Evolutionary conservation across 1,139 yeast species (phyloP).

Genomic region (Lodderomyces metapsilosis): DNA sequence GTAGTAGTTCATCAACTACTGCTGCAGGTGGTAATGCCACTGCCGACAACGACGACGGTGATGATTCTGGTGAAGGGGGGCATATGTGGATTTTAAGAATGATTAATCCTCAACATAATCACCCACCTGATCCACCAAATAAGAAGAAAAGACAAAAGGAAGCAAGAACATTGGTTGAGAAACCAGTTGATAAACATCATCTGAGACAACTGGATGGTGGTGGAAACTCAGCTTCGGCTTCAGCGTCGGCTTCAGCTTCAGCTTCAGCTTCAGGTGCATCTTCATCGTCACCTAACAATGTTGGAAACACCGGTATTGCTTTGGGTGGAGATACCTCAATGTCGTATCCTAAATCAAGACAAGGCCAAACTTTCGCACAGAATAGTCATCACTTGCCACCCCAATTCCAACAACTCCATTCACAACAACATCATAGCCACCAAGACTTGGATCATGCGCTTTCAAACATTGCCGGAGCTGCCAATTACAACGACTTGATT

Average conservation of each 20-base stretch:
- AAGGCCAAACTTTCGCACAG: constrained; percentile 13
- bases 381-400: constrained; percentile 11
- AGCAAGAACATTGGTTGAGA: constrained; percentile 45
- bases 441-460: constrained; percentile 27
- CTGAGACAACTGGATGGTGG: constrained; percentile 17
- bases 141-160: constrained; percentile 40
- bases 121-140: constrained; percentile 43
- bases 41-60: constrained; percentile 4
- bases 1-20: not conserved
- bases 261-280: constrained; percentile 16
- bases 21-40: constrained; percentile 6
- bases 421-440: constrained; percentile 7
- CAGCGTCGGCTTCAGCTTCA: too few relatives aligned
- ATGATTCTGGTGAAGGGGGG: constrained; percentile 20
- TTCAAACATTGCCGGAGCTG: constrained; percentile 12
- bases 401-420: constrained; percentile 18
- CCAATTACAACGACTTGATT: constrained; percentile 13
- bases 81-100: constrained; percentile 48
- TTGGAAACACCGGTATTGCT: not conserved
- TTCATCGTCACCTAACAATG: constrained; percentile 14
- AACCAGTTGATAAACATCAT: constrained; percentile 39
- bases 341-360: not conserved
- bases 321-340: too few relatives aligned
- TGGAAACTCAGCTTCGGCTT: too few relatives aligned
- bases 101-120: constrained; percentile 50